Percentiles rank a stretch among this genome's conserved stretches.
These are phyloP conservation scores for Hypoxylon sp. DNA, from an alignment of 2,329 filamentous ascomycete species.

Conservation along the genomic window DNA sequence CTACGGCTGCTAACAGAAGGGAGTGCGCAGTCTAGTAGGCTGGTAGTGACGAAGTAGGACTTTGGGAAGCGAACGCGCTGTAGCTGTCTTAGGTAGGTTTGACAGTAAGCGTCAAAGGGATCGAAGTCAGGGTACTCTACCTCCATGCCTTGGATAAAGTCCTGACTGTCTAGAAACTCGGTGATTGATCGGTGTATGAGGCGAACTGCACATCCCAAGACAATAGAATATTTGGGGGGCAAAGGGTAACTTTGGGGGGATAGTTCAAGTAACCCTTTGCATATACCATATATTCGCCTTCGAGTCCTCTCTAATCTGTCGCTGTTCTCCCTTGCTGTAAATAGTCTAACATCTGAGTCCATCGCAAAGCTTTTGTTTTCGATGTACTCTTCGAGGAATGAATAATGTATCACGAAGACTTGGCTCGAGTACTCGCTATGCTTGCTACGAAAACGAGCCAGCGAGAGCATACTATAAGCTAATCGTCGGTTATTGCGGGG, in stretches of 20 bases:
- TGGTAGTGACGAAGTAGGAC: slow-evolving; percentile 9
- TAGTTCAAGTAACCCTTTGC: slow-evolving; percentile 31
- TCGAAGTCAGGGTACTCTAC: slow-evolving; percentile 14
- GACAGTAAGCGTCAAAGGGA: slow-evolving; percentile 31
- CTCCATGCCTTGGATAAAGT: slow-evolving; percentile 15
- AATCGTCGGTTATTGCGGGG: slow-evolving; percentile 19
- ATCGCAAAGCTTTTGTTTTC: slow-evolving; percentile 25
- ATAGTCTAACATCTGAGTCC: neutral
- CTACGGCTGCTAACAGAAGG: neutral
- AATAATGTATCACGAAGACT: slow-evolving; percentile 25
- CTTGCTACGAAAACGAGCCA: slow-evolving; percentile 5
- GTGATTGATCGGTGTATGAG: slow-evolving; percentile 35
- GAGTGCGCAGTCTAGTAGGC: neutral
- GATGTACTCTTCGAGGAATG: slow-evolving; percentile 31
- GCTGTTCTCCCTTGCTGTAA: slow-evolving; percentile 14
- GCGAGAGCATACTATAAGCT: slow-evolving; percentile 32
- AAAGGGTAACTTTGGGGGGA: neutral
- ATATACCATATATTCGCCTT: slow-evolving; percentile 32
- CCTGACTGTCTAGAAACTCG: slow-evolving; percentile 27
- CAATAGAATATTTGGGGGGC: neutral
- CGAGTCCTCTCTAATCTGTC: slow-evolving; percentile 13
- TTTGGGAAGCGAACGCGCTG: slow-evolving; percentile 13
- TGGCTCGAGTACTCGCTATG: neutral
- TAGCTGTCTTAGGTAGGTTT: slow-evolving; percentile 23
- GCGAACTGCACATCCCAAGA: slow-evolving; percentile 16